A percentile compares a stretch with the other conserved stretches of the same genome.
These are phyloP conservation scores for Backusella liffmaniae DNA, from an alignment of 192 early-diverging fungal genomes.

Conservation along the genomic window DNA sequence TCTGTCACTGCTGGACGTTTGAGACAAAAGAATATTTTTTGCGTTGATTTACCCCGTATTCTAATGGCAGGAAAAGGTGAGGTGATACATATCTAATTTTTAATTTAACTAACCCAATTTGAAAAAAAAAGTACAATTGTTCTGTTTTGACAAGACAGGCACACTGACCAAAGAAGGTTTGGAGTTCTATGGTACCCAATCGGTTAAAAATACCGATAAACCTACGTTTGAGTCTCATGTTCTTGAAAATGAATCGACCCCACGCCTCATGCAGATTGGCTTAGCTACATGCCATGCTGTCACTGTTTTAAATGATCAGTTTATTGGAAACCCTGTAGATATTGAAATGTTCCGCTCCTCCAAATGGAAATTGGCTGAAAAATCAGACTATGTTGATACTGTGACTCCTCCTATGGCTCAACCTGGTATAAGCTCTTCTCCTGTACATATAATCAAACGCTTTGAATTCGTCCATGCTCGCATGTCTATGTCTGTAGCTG, in stretches of 20 bases:
- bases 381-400: conserved; percentile 41
- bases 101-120: conserved; percentile 1
- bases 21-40: conserved; percentile 57
- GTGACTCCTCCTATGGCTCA: conserved; percentile 26
- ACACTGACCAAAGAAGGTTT: conserved; percentile 76
- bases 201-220: conserved; percentile 4
- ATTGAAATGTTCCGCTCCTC: conserved; percentile 64
- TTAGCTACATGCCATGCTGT: conserved; percentile 51
- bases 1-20: conserved; percentile 58
- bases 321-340: conserved; percentile 66
- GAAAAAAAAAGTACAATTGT: conserved; percentile 54
- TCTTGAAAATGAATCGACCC: neutral
- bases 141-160: conserved; percentile 73
- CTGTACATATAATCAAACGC: conserved; percentile 55
- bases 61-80: conserved; percentile 54
- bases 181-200: conserved; percentile 50
- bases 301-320: conserved; percentile 39
- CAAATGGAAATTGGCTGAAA: conserved; percentile 35
- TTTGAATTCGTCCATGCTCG: conserved; percentile 71
- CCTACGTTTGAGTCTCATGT: conserved; percentile 18
- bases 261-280: conserved; percentile 34
- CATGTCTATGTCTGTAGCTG: conserved; percentile 67
- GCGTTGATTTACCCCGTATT: conserved; percentile 66
- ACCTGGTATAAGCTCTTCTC: conserved; percentile 15
- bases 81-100: neutral